Base-by-base conservation (phyloP, 169 alveolate genomes). In the Plasmodium vivax region DNA sequence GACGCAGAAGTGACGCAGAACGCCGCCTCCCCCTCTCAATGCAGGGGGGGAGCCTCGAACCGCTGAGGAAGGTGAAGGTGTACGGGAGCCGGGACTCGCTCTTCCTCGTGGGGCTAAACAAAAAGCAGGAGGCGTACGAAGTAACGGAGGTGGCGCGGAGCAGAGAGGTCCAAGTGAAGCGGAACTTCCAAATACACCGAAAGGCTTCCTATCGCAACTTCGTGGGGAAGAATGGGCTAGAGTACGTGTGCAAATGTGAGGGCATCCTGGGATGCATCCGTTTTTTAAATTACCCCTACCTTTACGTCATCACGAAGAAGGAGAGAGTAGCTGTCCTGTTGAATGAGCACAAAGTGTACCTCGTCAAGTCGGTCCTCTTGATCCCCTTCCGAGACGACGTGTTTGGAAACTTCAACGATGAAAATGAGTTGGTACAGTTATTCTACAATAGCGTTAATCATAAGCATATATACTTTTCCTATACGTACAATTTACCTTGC, bases 381-480 rank as follows among this genome's bases (percentile, higher is more conserved):
- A 90, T 96, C 4, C 97, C 97, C 14, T 93, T 96, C 62, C 36
- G 43, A 10, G 93, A 77, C 54, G 68, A 51, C 68, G 72, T 80
- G 71, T 95, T 30, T 82, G 94, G 43, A 43, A 74, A 81, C 27
- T 75, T n/a, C 74, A 83, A 83, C 32, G 75, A 81, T 45, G 97
- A 95, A 14, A 77, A 72, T 56, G 82, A 93, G 12, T 85, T 91
- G 36, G 72, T 94, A 0, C 77, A 91, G 23, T 14, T 96, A 30
- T 96, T 96, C 56, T 92, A 95, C 81, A 92, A 95, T 47, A 91
- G 85, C 34, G 96, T 85, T 56, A 92, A 93, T 30, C 90, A 91
- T 27, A 95, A 92, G 75, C 72, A 95, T 77, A 92, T 93, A 68
- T 96, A 95, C 77, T 96, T 94, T 93, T 94, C 97, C 8, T 95